Conservation (phyloP, 2,329 filamentous ascomycete genomes). For the Coniochaeta ligniaria region DNA sequence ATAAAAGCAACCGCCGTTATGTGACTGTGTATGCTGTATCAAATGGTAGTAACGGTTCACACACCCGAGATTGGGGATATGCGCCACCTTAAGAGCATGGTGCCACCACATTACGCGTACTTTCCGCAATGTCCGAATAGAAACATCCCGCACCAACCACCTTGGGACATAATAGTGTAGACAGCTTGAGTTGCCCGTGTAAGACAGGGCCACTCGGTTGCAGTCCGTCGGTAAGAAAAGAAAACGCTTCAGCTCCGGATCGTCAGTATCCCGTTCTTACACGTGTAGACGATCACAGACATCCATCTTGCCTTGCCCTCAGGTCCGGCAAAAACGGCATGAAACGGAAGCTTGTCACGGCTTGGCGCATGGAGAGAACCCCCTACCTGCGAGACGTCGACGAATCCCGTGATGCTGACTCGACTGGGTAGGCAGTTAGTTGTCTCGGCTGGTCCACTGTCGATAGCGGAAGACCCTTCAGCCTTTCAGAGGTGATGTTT, state of each 20-base stretch:
- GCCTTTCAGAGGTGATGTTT: neutral
- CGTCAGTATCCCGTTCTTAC: neutral
- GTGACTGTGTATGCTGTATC: neutral
- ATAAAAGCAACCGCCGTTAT: neutral
- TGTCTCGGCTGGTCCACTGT: neutral
- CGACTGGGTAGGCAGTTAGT: neutral
- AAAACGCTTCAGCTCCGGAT: neutral
- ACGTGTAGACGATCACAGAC: no score
- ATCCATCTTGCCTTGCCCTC: no score
- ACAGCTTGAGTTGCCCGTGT: neutral
- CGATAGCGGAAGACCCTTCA: neutral
- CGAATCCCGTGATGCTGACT: neutral
- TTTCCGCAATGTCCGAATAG: neutral
- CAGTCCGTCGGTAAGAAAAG: no score
- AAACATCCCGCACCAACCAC: neutral
- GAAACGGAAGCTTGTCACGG: neutral
- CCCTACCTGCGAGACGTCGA: neutral
- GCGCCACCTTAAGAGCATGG: neutral
- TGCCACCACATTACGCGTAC: neutral
- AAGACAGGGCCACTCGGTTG: neutral
- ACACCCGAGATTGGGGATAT: neutral
- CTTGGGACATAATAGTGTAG: neutral
- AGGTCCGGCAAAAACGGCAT: neutral
- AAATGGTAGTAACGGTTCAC: neutral
- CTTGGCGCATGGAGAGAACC: neutral